Evolutionary conservation across 768 basidiomycete genomes (phyloP).

Genomic region (Boletus insuetus): DNA sequence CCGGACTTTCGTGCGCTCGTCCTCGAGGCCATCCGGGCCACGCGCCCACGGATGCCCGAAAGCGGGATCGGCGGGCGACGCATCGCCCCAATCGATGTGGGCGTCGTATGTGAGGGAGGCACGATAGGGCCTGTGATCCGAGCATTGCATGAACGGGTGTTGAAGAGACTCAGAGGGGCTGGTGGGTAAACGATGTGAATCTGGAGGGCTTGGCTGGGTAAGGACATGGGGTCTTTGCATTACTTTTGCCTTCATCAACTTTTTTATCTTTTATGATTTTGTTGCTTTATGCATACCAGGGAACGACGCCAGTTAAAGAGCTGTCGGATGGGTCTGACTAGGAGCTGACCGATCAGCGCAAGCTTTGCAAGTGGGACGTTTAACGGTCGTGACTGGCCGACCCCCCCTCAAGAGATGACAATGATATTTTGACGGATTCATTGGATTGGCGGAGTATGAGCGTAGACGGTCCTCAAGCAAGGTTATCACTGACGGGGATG

Average conservation of each 20-base stretch:
- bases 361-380: too few relatives aligned
- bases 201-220: neutral
- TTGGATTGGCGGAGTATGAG: too few relatives aligned
- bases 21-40: slow-evolving; percentile 43
- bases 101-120: slow-evolving; percentile 55
- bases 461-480: too few relatives aligned
- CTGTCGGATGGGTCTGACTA: too few relatives aligned
- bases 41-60: slow-evolving; percentile 10
- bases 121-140: slow-evolving; percentile 47
- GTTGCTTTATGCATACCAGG: neutral
- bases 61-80: slow-evolving; percentile 27
- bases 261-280: neutral
- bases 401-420: too few relatives aligned
- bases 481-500: too few relatives aligned
- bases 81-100: slow-evolving; percentile 58
- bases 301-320: neutral
- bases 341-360: too few relatives aligned
- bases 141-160: slow-evolving; percentile 49
- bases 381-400: too few relatives aligned
- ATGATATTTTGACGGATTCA: too few relatives aligned
- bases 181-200: slow-evolving; percentile 9
- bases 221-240: too few relatives aligned
- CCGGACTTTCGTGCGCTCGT: slow-evolving; percentile 55
- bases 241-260: neutral
- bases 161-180: slow-evolving; percentile 23